A percentile compares a stretch with the other conserved stretches of the same genome.
phyloP scores from a whole-genome alignment of 1,284 basidiomycete genomes.

The Pisolithus thermaeus region DNA sequence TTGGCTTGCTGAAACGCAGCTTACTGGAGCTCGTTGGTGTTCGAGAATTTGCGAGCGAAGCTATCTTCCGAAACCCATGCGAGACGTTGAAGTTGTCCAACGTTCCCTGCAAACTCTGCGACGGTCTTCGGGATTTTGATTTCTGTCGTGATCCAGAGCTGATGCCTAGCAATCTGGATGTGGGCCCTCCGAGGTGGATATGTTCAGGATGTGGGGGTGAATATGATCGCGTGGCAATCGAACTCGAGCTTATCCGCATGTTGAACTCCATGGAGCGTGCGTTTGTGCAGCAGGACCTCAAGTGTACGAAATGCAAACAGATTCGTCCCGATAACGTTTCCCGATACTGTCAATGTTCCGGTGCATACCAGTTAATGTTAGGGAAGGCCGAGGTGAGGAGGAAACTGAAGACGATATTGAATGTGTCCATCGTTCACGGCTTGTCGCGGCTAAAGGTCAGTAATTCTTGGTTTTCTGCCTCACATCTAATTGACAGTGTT shows the following conservation, averaged over 20 bases:
- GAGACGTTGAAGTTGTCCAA: slow-evolving; percentile 84
- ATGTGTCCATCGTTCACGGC: slow-evolving; percentile 72
- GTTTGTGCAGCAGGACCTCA: slow-evolving; percentile 86
- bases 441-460: slow-evolving; percentile 61
- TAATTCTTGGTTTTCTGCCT: neutral
- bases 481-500: slow-evolving; percentile 6
- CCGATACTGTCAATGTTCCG: slow-evolving; percentile 84
- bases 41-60: slow-evolving; percentile 83
- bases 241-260: slow-evolving; percentile 79
- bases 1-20: slow-evolving; percentile 86
- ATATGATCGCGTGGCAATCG: slow-evolving; percentile 83
- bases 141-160: slow-evolving; percentile 92
- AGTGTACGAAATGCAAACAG: slow-evolving; percentile 85
- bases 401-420: slow-evolving; percentile 74
- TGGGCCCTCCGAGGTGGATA: slow-evolving; percentile 52
- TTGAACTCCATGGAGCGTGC: slow-evolving; percentile 68
- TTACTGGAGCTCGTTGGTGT: slow-evolving; percentile 86
- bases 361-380: slow-evolving; percentile 67
- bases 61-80: slow-evolving; percentile 88
- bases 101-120: slow-evolving; percentile 90
- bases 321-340: slow-evolving; percentile 85
- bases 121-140: slow-evolving; percentile 86
- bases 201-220: slow-evolving; percentile 76
- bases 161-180: slow-evolving; percentile 51
- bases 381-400: slow-evolving; percentile 66